These are phyloP conservation scores for Canariomyces notabilis DNA, from an alignment of 2,329 filamentous ascomycete species.

Conservation along the genomic window DNA sequence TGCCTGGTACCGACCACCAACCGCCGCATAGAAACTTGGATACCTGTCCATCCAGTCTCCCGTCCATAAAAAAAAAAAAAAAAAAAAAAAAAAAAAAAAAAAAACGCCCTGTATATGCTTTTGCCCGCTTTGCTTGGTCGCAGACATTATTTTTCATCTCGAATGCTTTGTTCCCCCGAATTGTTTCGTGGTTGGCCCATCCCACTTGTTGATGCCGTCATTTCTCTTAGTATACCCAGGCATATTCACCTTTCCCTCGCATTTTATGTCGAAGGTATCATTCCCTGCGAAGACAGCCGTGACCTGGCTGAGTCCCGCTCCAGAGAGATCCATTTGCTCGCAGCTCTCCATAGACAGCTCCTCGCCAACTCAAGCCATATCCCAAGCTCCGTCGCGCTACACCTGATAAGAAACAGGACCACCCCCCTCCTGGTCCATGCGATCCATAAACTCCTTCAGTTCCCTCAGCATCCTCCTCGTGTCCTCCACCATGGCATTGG, in stretches of 20 bases:
- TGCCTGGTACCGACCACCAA: not conserved
- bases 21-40: not conserved
- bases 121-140: not conserved
- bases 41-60: conserved; percentile 1
- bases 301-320: too few relatives aligned
- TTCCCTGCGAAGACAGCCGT: too few relatives aligned
- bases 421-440: conserved; percentile 17
- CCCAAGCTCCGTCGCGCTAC: not conserved
- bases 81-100: too few relatives aligned
- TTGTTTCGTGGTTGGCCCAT: too few relatives aligned
- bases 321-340: too few relatives aligned
- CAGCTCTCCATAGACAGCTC: too few relatives aligned
- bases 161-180: not conserved
- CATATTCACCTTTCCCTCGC: not conserved
- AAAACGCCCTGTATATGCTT: conserved; percentile 10
- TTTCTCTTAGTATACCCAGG: not conserved
- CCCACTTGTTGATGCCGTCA: not conserved
- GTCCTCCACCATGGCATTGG: conserved; percentile 21
- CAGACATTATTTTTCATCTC: not conserved
- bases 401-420: not conserved
- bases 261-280: too few relatives aligned
- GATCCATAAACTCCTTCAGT: conserved; percentile 25
- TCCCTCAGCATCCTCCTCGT: conserved; percentile 25
- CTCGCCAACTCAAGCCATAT: too few relatives aligned
- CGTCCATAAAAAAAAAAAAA: too few relatives aligned